Conservation (phyloP, 345 rosid genomes). For the Diplotaxis tenuifolia region DNA sequence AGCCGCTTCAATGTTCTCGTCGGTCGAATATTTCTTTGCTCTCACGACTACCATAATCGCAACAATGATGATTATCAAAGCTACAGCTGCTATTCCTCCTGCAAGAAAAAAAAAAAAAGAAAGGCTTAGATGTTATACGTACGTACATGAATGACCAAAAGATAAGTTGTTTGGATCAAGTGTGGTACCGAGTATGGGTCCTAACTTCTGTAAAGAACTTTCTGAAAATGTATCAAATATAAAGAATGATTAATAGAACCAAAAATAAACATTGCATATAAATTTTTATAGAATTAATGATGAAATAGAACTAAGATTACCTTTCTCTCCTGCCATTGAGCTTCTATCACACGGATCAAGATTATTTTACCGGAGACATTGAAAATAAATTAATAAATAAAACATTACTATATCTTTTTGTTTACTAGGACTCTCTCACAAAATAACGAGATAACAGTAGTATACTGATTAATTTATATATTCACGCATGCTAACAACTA, state of each 20-base stretch:
- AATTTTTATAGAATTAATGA: background rate
- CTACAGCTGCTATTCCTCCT: constrained; percentile 19
- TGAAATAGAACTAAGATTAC: background rate
- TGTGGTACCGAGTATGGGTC: constrained; percentile 19
- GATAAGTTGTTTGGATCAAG: background rate
- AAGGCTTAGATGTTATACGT: no score
- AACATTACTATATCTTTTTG: no score
- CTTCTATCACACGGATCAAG: background rate
- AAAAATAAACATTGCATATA: background rate
- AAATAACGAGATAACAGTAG: background rate
- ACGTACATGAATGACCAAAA: background rate
- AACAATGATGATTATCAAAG: background rate
- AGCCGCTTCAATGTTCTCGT: constrained; percentile 19
- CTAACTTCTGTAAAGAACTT: constrained; percentile 9
- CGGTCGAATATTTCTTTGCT: background rate
- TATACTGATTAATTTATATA: no score
- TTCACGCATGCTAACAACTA: background rate
- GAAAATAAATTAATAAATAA: background rate
- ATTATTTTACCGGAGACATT: background rate
- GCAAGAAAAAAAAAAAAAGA: no score
- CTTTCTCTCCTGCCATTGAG: background rate
- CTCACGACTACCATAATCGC: constrained; percentile 11
- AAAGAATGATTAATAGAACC: background rate
- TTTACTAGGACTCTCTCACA: background rate
- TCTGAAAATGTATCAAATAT: constrained; percentile 13